Percentiles rank a stretch among this genome's conserved stretches.
Conservation (phyloP, 345 rosid genomes). For the Linum tenue region DNA sequence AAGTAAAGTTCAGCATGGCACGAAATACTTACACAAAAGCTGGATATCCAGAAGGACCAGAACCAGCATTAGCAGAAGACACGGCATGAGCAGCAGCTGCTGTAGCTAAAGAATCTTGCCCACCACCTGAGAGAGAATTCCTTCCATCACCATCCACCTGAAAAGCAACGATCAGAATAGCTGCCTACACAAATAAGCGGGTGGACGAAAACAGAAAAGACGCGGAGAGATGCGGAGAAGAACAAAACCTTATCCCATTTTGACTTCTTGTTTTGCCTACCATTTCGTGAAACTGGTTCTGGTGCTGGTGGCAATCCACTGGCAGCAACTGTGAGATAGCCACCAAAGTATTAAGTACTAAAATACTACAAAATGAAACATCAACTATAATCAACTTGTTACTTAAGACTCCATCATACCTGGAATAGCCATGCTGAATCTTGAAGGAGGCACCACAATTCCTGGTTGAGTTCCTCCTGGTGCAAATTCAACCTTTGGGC, state of each 20-base stretch:
- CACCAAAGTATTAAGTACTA: slow-evolving; percentile 21
- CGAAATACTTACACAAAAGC: slow-evolving; percentile 65
- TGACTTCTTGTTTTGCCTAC: slow-evolving; percentile 77
- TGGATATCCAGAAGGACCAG: slow-evolving; percentile 85
- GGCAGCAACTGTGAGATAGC: slow-evolving; percentile 26
- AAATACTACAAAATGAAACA: not conserved
- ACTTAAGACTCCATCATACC: slow-evolving; percentile 25
- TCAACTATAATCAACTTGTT: not conserved
- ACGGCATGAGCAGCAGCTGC: slow-evolving; percentile 56
- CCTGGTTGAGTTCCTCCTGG: slow-evolving; percentile 56
- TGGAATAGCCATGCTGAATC: slow-evolving; percentile 54
- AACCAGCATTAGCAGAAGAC: slow-evolving; percentile 67
- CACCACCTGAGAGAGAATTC: slow-evolving; percentile 44
- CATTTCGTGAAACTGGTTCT: slow-evolving; percentile 47
- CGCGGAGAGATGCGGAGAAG: not conserved
- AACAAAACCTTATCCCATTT: slow-evolving; percentile 88
- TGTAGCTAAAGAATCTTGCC: slow-evolving; percentile 52
- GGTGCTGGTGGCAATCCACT: slow-evolving; percentile 37
- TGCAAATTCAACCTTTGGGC: slow-evolving; percentile 67
- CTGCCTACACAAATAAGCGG: slow-evolving; percentile 1
- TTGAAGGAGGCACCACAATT: slow-evolving; percentile 33
- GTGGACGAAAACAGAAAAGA: not conserved
- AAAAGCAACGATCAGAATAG: slow-evolving; percentile 9
- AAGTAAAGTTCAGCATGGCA: too few species aligned
- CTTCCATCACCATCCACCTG: slow-evolving; percentile 76